Base-by-base conservation (phyloP, 176 grass and related monocot species). In the Paspalum vaginatum region DNA sequence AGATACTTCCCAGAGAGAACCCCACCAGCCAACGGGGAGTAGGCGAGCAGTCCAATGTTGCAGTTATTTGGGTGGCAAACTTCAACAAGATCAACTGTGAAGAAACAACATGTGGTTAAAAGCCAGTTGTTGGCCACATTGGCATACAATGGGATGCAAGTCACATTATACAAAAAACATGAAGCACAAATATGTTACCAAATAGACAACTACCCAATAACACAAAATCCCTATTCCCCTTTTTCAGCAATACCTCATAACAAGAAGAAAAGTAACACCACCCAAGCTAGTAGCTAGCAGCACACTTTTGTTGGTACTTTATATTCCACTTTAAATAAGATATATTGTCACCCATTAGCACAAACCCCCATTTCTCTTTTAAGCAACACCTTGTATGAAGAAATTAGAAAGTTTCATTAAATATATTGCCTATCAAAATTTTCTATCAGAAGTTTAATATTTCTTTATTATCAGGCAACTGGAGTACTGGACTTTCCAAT, bases 1-100 rank as follows among this genome's bases (percentile, higher is more conserved):
- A 98, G 63, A 77, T 98, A 98, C 85, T 98, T 98, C 47, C 95
- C 95, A 24, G 85, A 89, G 8, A 98, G 92, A 65, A 86, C 92
- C 17, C 94, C 91, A 46, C 92, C 86, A 82, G 80, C 87, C 63
- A 98, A 53, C 13, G 95, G 95, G n/a, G 95, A 98, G 82, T 92
- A 92, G n/a, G 95, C 92, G 61, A 98, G 92, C 40, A 98, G 70
- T 49, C 87, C 95, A 66, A 98, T 20, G 40, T 98, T 98, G 60
- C 87, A 92, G 68, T 98, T 90, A 61, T 91, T 98, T 41, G 89
- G 92, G 44, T 98, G 91, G 73, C 95, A 98, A 53, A 92, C 92
- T 88, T 98, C 95, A 74, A 75, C 92, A 81, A 98, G 95, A 81
- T 98, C 95, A 84, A 91, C 95, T 98, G 77, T 17, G 60, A 59